Percentiles rank a stretch among this genome's conserved stretches.
phyloP scores from a whole-genome alignment of 2,329 filamentous ascomycete genomes.

The Fusarium staphyleae region DNA sequence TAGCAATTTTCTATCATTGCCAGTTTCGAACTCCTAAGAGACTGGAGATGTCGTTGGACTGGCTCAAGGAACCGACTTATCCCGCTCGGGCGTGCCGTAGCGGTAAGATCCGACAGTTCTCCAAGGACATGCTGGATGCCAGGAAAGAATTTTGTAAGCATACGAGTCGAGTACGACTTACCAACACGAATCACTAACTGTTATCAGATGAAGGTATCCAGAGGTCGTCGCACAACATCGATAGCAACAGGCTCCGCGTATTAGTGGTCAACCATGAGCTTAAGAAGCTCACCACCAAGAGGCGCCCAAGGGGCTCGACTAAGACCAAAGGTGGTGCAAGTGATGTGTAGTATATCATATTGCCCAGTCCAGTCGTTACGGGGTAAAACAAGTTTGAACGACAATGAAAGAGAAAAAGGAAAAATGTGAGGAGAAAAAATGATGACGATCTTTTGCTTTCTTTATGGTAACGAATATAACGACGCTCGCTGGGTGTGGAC shows the following conservation, averaged over 20 bases:
- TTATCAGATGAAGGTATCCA: constrained; percentile 44
- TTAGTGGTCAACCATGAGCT: constrained; percentile 51
- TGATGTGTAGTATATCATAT: constrained; percentile 32
- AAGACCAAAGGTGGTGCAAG: constrained; percentile 41
- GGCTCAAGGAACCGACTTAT: constrained; percentile 45
- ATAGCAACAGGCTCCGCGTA: constrained; percentile 44
- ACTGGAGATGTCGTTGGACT: constrained; percentile 49
- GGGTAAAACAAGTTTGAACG: constrained; percentile 2
- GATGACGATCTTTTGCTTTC: constrained; percentile 10
- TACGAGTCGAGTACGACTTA: not conserved
- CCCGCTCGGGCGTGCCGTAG: constrained; percentile 38
- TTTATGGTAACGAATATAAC: constrained; percentile 31
- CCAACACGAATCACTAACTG: constrained; percentile 26
- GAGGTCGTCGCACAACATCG: constrained; percentile 43
- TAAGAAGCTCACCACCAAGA: constrained; percentile 50
- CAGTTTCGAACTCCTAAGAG: constrained; percentile 52
- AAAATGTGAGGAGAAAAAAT: constrained; percentile 22
- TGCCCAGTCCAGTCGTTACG: constrained; percentile 31
- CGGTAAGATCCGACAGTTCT: constrained; percentile 40
- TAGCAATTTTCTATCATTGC: constrained; percentile 51
- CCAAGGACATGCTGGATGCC: constrained; percentile 45
- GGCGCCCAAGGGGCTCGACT: constrained; percentile 36
- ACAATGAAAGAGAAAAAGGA: constrained; percentile 8
- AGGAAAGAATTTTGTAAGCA: constrained; percentile 49
- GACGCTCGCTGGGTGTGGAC: constrained; percentile 22